A percentile compares a stretch with the other conserved stretches of the same genome.
phyloP scores from a whole-genome alignment of 495 filamentous ascomycete species.

The Cryomyces minteri region DNA sequence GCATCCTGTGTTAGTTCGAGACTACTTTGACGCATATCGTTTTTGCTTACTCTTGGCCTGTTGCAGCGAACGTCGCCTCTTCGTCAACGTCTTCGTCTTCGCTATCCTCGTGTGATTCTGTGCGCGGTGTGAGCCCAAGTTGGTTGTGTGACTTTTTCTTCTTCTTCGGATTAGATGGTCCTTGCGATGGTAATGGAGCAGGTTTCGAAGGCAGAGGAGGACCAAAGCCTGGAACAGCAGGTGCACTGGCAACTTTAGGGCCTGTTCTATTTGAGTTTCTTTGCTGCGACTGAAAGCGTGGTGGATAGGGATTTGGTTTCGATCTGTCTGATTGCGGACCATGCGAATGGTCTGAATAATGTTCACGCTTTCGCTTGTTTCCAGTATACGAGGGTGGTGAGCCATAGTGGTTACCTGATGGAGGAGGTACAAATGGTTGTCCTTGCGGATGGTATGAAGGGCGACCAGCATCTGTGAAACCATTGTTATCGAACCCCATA shows the following conservation, averaged over 20 bases:
- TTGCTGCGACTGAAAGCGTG: not conserved
- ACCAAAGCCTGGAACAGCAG: conserved; percentile 43
- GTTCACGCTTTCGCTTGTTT: conserved; percentile 8
- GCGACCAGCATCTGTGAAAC: no score
- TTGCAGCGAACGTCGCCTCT: conserved; percentile 35
- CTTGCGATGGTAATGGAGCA: no score
- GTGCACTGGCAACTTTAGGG: conserved; percentile 24
- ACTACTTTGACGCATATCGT: no score
- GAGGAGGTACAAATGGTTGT: no score
- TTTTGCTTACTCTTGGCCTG: conserved; percentile 4
- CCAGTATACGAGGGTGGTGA: not conserved
- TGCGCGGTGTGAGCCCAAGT: conserved; percentile 59
- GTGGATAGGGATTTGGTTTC: not conserved
- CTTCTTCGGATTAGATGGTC: conserved; percentile 44
- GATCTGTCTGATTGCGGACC: not conserved
- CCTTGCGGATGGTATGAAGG: not conserved
- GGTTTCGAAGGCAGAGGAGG: conserved; percentile 24
- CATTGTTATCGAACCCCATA: not conserved
- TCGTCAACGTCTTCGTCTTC: conserved; percentile 57
- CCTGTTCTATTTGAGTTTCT: not conserved
- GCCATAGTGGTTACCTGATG: not conserved
- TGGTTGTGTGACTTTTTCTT: conserved; percentile 64
- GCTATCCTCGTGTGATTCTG: conserved; percentile 52
- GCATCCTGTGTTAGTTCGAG: no score
- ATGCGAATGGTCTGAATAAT: not conserved